Evolutionary conservation across 306 rosid genomes (phyloP).

Genomic region (Cucurbita pepo): DNA sequence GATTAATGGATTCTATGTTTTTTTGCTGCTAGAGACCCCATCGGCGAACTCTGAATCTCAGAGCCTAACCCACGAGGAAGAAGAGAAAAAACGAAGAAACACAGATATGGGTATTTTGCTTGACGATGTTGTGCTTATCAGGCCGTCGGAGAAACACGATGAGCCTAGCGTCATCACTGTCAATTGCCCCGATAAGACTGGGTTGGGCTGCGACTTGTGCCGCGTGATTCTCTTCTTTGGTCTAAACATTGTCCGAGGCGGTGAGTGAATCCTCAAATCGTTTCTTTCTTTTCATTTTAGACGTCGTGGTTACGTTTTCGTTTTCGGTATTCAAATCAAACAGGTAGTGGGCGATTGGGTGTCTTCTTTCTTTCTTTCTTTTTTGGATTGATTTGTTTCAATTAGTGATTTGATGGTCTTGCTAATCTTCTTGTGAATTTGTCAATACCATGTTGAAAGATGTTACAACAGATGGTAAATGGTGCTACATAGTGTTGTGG

Average conservation of each 20-base stretch:
- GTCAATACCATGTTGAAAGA: slow-evolving; percentile 31
- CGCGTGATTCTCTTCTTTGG: slow-evolving; percentile 90
- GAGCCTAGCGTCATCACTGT: slow-evolving; percentile 67
- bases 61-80: background rate
- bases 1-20: background rate
- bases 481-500: slow-evolving; percentile 93
- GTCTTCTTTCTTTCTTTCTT: background rate
- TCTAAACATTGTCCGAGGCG: slow-evolving; percentile 86
- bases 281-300: background rate
- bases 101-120: slow-evolving; percentile 50
- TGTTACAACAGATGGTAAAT: slow-evolving; percentile 84
- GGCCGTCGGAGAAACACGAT: slow-evolving; percentile 42
- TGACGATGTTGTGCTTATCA: slow-evolving; percentile 70
- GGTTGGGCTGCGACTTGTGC: slow-evolving; percentile 89
- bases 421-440: background rate
- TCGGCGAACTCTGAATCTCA: background rate
- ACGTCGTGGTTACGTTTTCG: background rate
- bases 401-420: background rate
- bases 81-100: background rate
- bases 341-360: background rate
- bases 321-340: background rate
- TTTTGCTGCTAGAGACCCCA: background rate
- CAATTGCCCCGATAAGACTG: slow-evolving; percentile 92
- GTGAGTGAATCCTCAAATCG: slow-evolving; percentile 26
- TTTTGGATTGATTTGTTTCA: background rate